Base-by-base conservation (phyloP, 306 rosid species). In the Gastrolobium villosum region DNA sequence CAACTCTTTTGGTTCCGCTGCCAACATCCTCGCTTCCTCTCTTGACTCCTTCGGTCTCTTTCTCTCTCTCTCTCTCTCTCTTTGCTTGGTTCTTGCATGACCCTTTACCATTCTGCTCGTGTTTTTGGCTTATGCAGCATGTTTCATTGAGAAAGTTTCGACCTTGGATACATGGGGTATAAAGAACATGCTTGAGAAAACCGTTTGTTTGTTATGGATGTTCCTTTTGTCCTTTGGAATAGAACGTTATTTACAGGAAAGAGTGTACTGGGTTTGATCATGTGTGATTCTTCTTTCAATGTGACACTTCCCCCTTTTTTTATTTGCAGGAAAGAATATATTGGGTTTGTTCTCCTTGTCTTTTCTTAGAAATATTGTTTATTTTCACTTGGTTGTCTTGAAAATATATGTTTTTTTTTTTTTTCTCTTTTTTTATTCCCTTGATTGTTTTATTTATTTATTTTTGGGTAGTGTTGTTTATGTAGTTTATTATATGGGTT, bases 11-110 rank as follows among this genome's bases (percentile, higher is more conserved):
- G 81, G 70, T 46, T 87, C 91, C 1, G 88, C 90, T 37, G 4
- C 73, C 26, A 87, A 85, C 80, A 85, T 87, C 0, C 77, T 85
- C 0, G 85, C 89, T 64, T 40, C 91, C 2, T 89, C 93, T 30
- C 83, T 84, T 5, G 87, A 89, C 36, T 36, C 82, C 2, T 50
- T 53, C n/a, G 85, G 88, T 81, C 14, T 66, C 36, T 74, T 1
- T 34, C 52, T 70, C 36, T 59, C n/a, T n/a, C n/a, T 70, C 36
- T 59, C n/a, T n/a, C n/a, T n/a, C 6, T 48, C 7, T 32, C 40
- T 20, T 20, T 20, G 26, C 31, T 62, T 32, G 6, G 31, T 78
- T 1, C 31, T 0, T 54, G 6, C 5, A 0, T 14, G 3, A 10
- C 48, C 35, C 3, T 45, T 46, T 57, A 2, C 3, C 41, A 3